phyloP scores from a whole-genome alignment of 2,329 filamentous ascomycete genomes.

The Colletotrichum sp. region DNA sequence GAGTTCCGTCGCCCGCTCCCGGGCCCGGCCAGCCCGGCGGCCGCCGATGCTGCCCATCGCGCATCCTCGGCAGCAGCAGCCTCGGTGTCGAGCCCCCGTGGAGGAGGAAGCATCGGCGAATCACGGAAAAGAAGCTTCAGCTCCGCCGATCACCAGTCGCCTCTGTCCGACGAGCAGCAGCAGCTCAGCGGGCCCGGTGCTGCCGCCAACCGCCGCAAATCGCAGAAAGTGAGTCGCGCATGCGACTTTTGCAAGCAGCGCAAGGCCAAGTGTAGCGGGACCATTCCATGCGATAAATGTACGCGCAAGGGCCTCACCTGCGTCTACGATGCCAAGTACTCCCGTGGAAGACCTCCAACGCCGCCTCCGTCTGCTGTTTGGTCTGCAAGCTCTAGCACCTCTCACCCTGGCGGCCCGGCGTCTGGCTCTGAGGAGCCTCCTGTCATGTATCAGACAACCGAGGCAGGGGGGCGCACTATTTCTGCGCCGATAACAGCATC shows the following conservation, averaged over 20 bases:
- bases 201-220: constrained; percentile 23
- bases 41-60: not conserved
- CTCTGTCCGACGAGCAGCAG: constrained; percentile 5
- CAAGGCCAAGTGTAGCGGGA: constrained; percentile 42
- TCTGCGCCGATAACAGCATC: not conserved
- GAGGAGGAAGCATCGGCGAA: not conserved
- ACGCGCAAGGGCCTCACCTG: constrained; percentile 29
- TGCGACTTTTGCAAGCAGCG: constrained; percentile 44
- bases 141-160: constrained; percentile 12
- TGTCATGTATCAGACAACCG: not conserved
- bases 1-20: constrained; percentile 4
- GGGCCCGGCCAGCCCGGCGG: constrained; percentile 5
- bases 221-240: constrained; percentile 39
- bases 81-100: not conserved
- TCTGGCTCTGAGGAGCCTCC: constrained; percentile 3
- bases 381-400: not conserved
- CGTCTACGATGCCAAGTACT: constrained; percentile 36
- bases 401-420: not conserved
- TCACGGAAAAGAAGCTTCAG: constrained; percentile 13
- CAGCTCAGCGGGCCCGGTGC: not conserved
- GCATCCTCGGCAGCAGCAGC: constrained; percentile 3
- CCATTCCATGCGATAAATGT: constrained; percentile 37
- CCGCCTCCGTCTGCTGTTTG: constrained; percentile 28
- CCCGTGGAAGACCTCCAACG: constrained; percentile 36
- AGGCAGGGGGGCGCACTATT: not conserved